Evolutionary conservation across 106 monocot genomes (phyloP).

Genomic region (Dendrobium catenatum): DNA sequence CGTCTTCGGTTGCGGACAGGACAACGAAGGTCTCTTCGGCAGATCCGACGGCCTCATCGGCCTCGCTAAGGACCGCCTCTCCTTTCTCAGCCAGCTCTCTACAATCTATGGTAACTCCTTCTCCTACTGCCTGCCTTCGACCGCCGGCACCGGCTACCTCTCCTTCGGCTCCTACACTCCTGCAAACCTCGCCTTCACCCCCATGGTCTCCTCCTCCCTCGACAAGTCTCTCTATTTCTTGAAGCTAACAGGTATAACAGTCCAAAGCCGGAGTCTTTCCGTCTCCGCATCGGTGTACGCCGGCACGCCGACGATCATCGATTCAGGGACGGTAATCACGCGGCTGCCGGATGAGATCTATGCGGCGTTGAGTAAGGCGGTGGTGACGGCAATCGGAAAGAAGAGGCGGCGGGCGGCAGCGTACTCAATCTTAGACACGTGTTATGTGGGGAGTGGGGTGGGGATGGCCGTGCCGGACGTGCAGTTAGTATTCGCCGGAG

Average conservation of each 20-base stretch:
- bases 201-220: slow-evolving; percentile 28
- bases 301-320: slow-evolving; percentile 48
- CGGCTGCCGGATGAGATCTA: slow-evolving; percentile 42
- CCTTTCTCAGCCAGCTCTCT: slow-evolving; percentile 49
- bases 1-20: slow-evolving; percentile 78
- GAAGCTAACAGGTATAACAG: slow-evolving; percentile 19
- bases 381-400: slow-evolving; percentile 10
- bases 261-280: slow-evolving; percentile 13
- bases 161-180: slow-evolving; percentile 32
- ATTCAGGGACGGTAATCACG: slow-evolving; percentile 70
- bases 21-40: slow-evolving; percentile 91
- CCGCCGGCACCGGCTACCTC: slow-evolving; percentile 45
- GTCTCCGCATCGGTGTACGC: slow-evolving; percentile 27
- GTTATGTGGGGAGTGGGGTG: slow-evolving; percentile 33
- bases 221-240: slow-evolving; percentile 48
- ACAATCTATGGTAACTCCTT: slow-evolving; percentile 39
- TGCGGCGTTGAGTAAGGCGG: slow-evolving; percentile 30
- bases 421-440: slow-evolving; percentile 61
- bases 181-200: slow-evolving; percentile 26
- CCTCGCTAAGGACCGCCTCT: slow-evolving; percentile 58
- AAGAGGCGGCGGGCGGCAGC: slow-evolving; percentile 12
- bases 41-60: slow-evolving; percentile 74
- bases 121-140: slow-evolving; percentile 88
- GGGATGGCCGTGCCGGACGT: slow-evolving; percentile 34
- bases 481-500: slow-evolving; percentile 40